A percentile compares a stretch with the other conserved stretches of the same genome.
phyloP scores from a whole-genome alignment of 768 basidiomycete genomes.

The Mycena crocata region DNA sequence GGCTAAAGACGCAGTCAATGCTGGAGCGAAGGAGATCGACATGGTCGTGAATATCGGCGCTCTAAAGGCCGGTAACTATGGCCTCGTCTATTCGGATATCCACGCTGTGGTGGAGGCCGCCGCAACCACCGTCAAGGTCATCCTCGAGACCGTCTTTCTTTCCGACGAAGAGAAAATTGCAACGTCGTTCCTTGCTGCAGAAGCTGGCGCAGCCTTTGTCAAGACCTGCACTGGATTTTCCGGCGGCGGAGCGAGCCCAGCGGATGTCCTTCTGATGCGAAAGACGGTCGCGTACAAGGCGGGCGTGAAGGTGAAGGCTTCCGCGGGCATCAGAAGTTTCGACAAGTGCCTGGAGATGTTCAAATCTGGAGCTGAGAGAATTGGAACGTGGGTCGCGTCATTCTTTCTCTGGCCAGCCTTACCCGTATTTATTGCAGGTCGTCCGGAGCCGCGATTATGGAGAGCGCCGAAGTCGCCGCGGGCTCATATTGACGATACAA shows the following conservation, averaged over 20 bases:
- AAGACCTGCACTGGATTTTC: slow-evolving; percentile 67
- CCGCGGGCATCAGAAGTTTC: slow-evolving; percentile 61
- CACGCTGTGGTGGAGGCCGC: slow-evolving; percentile 50
- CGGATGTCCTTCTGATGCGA: slow-evolving; percentile 59
- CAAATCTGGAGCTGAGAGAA: slow-evolving; percentile 61
- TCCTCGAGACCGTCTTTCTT: slow-evolving; percentile 63
- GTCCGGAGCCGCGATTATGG: slow-evolving; percentile 42
- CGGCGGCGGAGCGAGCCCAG: slow-evolving; percentile 57
- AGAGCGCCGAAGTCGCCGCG: slow-evolving; percentile 29
- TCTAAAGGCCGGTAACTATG: slow-evolving; percentile 53
- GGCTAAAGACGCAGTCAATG: slow-evolving; percentile 55
- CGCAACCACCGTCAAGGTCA: slow-evolving; percentile 58
- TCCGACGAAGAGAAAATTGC: slow-evolving; percentile 59
- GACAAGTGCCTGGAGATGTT: slow-evolving; percentile 61
- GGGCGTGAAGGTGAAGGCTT: slow-evolving; percentile 62
- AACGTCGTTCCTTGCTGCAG: slow-evolving; percentile 58
- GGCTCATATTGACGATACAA: slow-evolving; percentile 33
- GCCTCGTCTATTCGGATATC: slow-evolving; percentile 54
- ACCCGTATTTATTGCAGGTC: slow-evolving; percentile 33
- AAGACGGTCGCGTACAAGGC: slow-evolving; percentile 51
- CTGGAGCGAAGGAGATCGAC: slow-evolving; percentile 64
- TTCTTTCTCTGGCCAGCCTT: slow-evolving; percentile 1
- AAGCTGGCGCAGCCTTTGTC: slow-evolving; percentile 64
- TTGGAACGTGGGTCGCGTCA: slow-evolving; percentile 59
- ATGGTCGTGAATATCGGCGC: slow-evolving; percentile 63